Conservation (phyloP, 192 early-diverging fungal genomes). For the Entrophospora sp. region DNA sequence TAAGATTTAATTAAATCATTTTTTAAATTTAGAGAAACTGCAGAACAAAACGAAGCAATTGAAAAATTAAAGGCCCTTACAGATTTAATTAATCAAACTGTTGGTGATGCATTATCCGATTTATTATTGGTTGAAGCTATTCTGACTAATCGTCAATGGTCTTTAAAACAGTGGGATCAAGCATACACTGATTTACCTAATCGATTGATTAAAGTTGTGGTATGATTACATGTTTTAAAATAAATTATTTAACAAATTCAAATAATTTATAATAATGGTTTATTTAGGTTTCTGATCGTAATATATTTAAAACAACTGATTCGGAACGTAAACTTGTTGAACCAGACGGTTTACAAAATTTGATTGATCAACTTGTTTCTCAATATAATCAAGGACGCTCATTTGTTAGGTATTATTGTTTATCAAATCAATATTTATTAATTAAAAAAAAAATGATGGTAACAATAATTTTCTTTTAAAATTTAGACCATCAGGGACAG, state of each 20-base stretch:
- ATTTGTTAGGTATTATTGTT: conserved; percentile 71
- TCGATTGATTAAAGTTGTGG: conserved; percentile 94
- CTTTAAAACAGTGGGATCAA: conserved; percentile 80
- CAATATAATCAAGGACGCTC: conserved; percentile 83
- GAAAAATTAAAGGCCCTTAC: conserved; percentile 72
- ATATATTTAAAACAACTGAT: conserved; percentile 90
- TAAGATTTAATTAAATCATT: background rate
- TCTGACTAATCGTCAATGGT: conserved; percentile 72
- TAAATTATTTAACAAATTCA: background rate
- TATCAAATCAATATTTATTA: background rate
- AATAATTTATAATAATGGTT: background rate
- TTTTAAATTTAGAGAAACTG: conserved; percentile 42
- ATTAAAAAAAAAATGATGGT: too few species aligned
- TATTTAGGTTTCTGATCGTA: conserved; percentile 56
- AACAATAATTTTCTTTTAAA: background rate
- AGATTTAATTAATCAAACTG: conserved; percentile 96
- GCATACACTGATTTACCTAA: conserved; percentile 93
- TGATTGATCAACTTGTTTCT: conserved; percentile 73
- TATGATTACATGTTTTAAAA: conserved; percentile 25
- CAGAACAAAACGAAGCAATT: conserved; percentile 70
- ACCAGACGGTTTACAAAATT: conserved; percentile 79
- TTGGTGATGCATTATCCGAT: conserved; percentile 97
- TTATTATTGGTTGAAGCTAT: conserved; percentile 92
- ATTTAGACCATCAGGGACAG: conserved; percentile 87
- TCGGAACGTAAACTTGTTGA: conserved; percentile 88